phyloP scores from a whole-genome alignment of 2,329 filamentous ascomycete species.

The Colletotrichum sp. region DNA sequence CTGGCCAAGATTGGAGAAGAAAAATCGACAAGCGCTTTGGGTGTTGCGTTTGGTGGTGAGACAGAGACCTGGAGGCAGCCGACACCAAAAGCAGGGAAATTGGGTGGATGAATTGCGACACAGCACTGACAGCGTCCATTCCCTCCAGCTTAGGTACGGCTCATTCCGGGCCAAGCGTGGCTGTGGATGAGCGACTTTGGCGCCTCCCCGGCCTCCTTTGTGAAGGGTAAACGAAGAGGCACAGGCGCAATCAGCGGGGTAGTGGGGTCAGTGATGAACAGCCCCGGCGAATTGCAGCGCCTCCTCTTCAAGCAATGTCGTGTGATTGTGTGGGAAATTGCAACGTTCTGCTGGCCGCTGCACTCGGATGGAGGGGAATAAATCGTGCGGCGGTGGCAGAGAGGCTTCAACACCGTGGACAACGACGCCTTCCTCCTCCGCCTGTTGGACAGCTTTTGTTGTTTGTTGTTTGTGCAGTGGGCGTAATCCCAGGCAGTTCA shows the following conservation, averaged over 20 bases:
- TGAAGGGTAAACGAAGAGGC: slow-evolving; percentile 1
- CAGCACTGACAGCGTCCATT: background rate
- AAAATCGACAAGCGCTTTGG: background rate
- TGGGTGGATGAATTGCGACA: background rate
- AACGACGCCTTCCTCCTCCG: background rate
- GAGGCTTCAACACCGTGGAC: background rate
- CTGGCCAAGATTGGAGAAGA: background rate
- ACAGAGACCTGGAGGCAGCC: slow-evolving; percentile 1
- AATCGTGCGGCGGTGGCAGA: background rate
- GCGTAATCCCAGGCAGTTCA: background rate
- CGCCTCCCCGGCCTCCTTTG: slow-evolving; percentile 7
- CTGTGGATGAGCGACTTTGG: slow-evolving; percentile 6
- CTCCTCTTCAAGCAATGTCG: background rate
- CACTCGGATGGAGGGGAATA: background rate
- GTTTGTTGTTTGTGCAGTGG: background rate
- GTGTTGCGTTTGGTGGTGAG: background rate
- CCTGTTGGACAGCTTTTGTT: background rate
- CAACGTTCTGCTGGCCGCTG: background rate
- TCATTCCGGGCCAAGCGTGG: slow-evolving; percentile 3
- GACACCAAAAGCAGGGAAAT: background rate
- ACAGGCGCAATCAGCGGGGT: slow-evolving; percentile 15
- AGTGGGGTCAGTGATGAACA: background rate
- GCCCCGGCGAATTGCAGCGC: slow-evolving; percentile 2
- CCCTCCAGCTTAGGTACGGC: background rate
- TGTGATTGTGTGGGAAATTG: background rate